These are phyloP conservation scores for Talaromyces verruculosus DNA, from an alignment of 2,329 filamentous ascomycete genomes.

Conservation along the genomic window DNA sequence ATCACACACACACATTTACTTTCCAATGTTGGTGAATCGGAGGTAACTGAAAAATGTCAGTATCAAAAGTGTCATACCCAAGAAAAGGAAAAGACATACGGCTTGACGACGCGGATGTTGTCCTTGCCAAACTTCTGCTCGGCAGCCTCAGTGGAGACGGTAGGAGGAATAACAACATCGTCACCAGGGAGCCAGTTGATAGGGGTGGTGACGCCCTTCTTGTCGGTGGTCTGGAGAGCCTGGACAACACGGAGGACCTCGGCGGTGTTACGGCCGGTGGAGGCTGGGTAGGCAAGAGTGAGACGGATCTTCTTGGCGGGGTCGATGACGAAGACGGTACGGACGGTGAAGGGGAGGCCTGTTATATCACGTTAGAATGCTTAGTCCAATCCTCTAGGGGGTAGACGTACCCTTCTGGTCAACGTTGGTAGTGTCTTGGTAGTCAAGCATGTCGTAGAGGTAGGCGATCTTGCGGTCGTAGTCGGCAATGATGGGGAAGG, in stretches of 20 bases:
- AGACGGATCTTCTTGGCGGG: constrained; percentile 89
- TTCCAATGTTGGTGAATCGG: constrained; percentile 39
- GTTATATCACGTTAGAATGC: constrained; percentile 14
- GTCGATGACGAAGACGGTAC: constrained; percentile 92
- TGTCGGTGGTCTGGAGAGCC: constrained; percentile 79
- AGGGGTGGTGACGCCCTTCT: constrained; percentile 82
- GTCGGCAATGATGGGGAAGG: constrained; percentile 80
- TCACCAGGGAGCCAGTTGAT: constrained; percentile 89
- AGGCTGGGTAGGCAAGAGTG: constrained; percentile 89
- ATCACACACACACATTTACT: constrained; percentile 16
- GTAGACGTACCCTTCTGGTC: constrained; percentile 63
- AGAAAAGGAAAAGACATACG: constrained; percentile 38
- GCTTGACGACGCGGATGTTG: constrained; percentile 58
- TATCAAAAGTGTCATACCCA: too few species aligned
- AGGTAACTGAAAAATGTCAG: constrained; percentile 33
- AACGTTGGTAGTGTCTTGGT: constrained; percentile 78
- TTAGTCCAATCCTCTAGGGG: background rate
- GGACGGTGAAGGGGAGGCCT: constrained; percentile 83
- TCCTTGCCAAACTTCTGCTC: constrained; percentile 78
- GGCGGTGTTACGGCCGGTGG: constrained; percentile 78
- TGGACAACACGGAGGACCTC: constrained; percentile 78
- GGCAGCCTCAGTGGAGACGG: constrained; percentile 79
- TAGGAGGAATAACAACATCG: constrained; percentile 88
- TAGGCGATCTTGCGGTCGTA: constrained; percentile 75
- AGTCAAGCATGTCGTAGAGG: constrained; percentile 79